Conservation (phyloP, 2,329 filamentous ascomycete species). For the Escovopsis weberi region DNA sequence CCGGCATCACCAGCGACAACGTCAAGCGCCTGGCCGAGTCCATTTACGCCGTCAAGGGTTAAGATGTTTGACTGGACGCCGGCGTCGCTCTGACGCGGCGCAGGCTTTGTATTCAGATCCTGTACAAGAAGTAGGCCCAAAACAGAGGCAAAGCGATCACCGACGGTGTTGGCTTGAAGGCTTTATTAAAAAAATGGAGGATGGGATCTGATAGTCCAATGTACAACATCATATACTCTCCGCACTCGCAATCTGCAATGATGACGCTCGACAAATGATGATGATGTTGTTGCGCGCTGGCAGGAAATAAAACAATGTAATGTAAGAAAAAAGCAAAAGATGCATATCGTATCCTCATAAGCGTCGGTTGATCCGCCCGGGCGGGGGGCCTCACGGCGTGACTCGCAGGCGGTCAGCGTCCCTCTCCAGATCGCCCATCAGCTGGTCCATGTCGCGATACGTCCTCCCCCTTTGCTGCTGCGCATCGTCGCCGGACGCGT, state of each 20-base stretch:
- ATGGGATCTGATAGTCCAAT: not conserved
- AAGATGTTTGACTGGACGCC: constrained; percentile 10
- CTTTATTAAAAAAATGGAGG: not conserved
- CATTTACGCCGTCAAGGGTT: constrained; percentile 72
- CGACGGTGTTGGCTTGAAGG: too few species aligned
- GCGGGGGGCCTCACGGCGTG: not conserved
- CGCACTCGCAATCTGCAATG: not conserved
- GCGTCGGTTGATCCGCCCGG: not conserved
- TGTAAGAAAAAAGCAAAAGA: not conserved
- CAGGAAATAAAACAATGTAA: too few species aligned
- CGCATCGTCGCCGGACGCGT: constrained; percentile 34
- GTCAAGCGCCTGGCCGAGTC: constrained; percentile 68
- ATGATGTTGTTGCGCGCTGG: too few species aligned
- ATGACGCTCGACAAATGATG: too few species aligned
- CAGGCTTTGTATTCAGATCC: too few species aligned
- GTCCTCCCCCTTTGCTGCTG: constrained; percentile 14
- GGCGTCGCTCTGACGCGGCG: too few species aligned
- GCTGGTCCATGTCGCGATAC: too few species aligned
- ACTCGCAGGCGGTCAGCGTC: constrained; percentile 27
- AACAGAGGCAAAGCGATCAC: too few species aligned
- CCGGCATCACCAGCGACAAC: constrained; percentile 68
- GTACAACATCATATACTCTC: too few species aligned
- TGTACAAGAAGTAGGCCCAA: too few species aligned
- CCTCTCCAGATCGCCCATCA: constrained; percentile 17
- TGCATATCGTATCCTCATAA: not conserved